Evolutionary conservation across 2,329 filamentous ascomycete species (phyloP).

Genomic region (Phialemoniopsis sp.): DNA sequence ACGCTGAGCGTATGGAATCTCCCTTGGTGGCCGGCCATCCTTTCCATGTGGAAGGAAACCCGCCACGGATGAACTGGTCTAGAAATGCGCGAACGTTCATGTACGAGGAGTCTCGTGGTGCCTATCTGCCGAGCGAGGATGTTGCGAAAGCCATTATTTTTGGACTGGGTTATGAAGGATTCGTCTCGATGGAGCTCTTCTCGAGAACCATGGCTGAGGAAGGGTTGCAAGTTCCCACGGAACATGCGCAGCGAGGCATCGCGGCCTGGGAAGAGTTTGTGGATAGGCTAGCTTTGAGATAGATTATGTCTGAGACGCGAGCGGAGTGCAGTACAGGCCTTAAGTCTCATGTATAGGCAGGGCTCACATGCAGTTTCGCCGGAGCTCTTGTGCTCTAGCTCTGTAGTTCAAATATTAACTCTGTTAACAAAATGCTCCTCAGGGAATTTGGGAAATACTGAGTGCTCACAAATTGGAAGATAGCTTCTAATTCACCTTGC

Average conservation of each 20-base stretch:
- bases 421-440: too few species aligned
- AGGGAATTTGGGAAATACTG: too few species aligned
- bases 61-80: constrained; percentile 59
- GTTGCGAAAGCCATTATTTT: constrained; percentile 48
- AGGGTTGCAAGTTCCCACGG: constrained; percentile 35
- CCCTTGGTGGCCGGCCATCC: constrained; percentile 46
- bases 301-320: too few species aligned
- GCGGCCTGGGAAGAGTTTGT: constrained; percentile 47
- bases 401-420: too few species aligned
- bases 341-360: too few species aligned
- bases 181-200: constrained; percentile 57
- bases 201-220: constrained; percentile 43
- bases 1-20: constrained; percentile 45
- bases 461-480: too few species aligned
- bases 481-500: too few species aligned
- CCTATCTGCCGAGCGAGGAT: constrained; percentile 54
- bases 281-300: too few species aligned
- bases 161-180: constrained; percentile 52
- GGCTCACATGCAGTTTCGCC: too few species aligned
- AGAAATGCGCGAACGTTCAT: constrained; percentile 57
- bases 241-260: constrained; percentile 46
- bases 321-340: too few species aligned
- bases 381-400: too few species aligned
- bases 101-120: constrained; percentile 47
- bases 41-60: constrained; percentile 48